Base-by-base conservation (phyloP, 192 early-diverging fungal genomes). In the Fimicolochytrium jonesii region DNA sequence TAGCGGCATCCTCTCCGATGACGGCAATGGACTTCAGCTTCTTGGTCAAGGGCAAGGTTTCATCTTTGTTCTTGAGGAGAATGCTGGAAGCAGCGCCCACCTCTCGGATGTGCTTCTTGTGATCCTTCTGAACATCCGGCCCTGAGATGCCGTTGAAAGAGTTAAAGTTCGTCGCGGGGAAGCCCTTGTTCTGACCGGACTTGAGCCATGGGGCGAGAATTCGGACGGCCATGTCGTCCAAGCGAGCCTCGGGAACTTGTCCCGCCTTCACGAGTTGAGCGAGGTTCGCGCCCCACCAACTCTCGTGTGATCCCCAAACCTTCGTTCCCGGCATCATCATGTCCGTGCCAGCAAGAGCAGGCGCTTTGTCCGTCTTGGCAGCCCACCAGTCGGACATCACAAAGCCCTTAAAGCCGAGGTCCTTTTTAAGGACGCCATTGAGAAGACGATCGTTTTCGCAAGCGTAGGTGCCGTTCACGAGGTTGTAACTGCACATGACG, bases 341-440 rank as follows among this genome's bases (percentile, higher is more conserved):
- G 58, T 87, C 84, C 26, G 77, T 55, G 39, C 82, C 76, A 61
- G 56, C 56, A 13, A 54, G 44, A 4, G 62, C 71, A 47, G 77
- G 72, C 32, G 25, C 36, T n/a, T 56, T 63, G 17, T 59, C 71
- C 30, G 59, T 66, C 30, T 78, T 66, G 17, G 72, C 62, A 43
- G 81, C 84, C 43, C 64, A 70, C 83, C 83, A 87, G 48, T 86
- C 85, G 32, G 77, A 73, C 67, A 79, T 81, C 37, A 87, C 79
- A 43, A 87, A 88, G 3, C 82, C 84, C 10, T 72, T 39, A 65
- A 88, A 88, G 3, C 67, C 73, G 28, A 88, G 58, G 52, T 87
- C 74, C 3, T 51, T 31, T 73, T 88, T 46, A 43, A 87, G 51
- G 26, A 83, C 29, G 26, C 54, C 36, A 20, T 80, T 76, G 34